phyloP scores from a whole-genome alignment of 371 early-diverging fungal species.

The Actinomortierella wolfii region DNA sequence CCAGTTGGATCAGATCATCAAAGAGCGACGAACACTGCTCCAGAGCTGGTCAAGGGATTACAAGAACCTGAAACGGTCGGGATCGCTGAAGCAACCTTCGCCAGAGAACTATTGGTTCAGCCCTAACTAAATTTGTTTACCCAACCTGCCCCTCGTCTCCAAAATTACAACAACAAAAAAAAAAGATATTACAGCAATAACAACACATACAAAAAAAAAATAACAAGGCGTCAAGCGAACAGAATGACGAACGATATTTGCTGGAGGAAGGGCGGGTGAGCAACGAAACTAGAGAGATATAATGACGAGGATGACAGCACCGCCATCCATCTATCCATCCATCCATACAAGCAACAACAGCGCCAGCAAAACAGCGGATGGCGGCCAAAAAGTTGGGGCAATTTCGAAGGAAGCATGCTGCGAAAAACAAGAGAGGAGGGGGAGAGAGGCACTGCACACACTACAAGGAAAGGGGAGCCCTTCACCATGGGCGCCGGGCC shows the following conservation, averaged over 20 bases:
- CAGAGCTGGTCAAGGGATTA: constrained; percentile 45
- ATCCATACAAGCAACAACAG: too few species aligned
- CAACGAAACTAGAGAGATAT: background rate
- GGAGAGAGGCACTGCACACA: too few species aligned
- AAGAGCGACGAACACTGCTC: constrained; percentile 36
- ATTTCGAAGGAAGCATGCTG: too few species aligned
- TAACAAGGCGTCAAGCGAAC: background rate
- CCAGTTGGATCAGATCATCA: constrained; percentile 23
- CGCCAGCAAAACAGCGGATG: too few species aligned
- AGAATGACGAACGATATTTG: background rate
- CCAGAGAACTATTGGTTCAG: too few species aligned
- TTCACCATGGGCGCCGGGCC: background rate
- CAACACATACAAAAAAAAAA: background rate
- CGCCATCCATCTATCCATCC: too few species aligned
- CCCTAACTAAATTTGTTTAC: too few species aligned
- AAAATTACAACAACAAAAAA: background rate
- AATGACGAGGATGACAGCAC: background rate
- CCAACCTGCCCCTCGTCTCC: too few species aligned
- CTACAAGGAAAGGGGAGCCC: too few species aligned
- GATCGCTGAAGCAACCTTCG: constrained; percentile 15
- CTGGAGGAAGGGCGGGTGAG: background rate
- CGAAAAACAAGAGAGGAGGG: too few species aligned
- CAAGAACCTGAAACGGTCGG: constrained; percentile 43
- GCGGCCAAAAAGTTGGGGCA: too few species aligned
- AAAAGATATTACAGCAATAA: constrained; percentile 1